These are phyloP conservation scores for Phytopythium ostracodes DNA, from an alignment of 352 stramenopile genomes.

Conservation along the genomic window DNA sequence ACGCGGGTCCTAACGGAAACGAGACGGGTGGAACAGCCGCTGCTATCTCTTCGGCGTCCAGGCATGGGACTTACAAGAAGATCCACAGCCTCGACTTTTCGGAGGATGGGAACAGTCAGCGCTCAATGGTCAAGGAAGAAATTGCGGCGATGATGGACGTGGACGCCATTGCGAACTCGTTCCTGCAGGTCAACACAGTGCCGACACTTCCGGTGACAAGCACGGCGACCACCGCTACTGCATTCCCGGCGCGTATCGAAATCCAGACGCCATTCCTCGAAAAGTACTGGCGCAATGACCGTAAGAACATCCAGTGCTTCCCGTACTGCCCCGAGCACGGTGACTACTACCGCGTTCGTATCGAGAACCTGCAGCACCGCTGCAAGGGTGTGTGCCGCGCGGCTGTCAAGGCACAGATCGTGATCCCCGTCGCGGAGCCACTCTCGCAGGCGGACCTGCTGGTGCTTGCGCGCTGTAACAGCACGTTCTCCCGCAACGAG, in stretches of 20 bases:
- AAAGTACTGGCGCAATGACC: constrained; percentile 91
- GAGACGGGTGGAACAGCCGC: constrained; percentile 8
- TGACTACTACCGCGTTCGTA: constrained; percentile 87
- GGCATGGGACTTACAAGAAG: constrained; percentile 44
- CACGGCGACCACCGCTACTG: constrained; percentile 11
- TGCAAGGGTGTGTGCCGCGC: constrained; percentile 85
- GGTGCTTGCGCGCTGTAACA: constrained; percentile 79
- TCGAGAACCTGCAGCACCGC: constrained; percentile 78
- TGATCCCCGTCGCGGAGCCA: constrained; percentile 37
- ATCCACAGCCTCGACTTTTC: constrained; percentile 75
- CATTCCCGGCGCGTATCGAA: constrained; percentile 53
- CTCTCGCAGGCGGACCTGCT: constrained; percentile 36
- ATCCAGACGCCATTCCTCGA: constrained; percentile 83
- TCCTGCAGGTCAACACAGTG: constrained; percentile 26
- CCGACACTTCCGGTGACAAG: constrained; percentile 14
- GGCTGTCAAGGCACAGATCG: constrained; percentile 67
- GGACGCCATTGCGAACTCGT: constrained; percentile 45
- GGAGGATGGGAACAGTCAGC: constrained; percentile 21
- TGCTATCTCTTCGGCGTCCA: constrained; percentile 8
- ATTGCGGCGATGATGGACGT: constrained; percentile 33
- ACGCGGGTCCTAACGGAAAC: constrained; percentile 9
- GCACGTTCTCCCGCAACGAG: constrained; percentile 71
- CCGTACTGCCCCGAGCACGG: constrained; percentile 86
- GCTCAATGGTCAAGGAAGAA: constrained; percentile 36
- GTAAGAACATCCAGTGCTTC: constrained; percentile 92